Evolutionary conservation across 495 filamentous ascomycete species (phyloP).

Genomic region (Staphylotrichum tortipilum): DNA sequence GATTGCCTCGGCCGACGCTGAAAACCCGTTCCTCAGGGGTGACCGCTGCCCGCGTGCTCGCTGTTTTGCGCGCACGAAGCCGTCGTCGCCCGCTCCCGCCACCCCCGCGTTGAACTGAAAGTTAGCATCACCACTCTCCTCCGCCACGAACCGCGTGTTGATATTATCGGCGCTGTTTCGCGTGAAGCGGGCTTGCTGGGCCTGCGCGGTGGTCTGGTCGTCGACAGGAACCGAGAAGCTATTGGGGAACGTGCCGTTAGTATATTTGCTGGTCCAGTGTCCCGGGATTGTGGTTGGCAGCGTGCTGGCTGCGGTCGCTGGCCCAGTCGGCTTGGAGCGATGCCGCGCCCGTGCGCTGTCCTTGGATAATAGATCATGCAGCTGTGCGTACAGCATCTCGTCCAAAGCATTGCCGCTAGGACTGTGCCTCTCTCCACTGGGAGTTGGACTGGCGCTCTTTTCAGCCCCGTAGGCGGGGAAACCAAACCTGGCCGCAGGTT

Average conservation of each 20-base stretch:
- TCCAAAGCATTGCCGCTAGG: constrained; percentile 19
- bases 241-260: constrained; percentile 27
- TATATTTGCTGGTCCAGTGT: constrained; percentile 8
- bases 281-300: constrained; percentile 7
- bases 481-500: not conserved
- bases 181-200: constrained; percentile 29
- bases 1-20: constrained; percentile 10
- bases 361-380: constrained; percentile 24
- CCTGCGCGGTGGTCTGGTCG: constrained; percentile 17
- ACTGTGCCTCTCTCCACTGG: constrained; percentile 19
- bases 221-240: constrained; percentile 46
- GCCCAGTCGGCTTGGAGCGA: not conserved
- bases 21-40: constrained; percentile 15
- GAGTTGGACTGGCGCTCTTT: constrained; percentile 6
- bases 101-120: constrained; percentile 41
- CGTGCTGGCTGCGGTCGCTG: not conserved
- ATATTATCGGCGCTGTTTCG: constrained; percentile 65
- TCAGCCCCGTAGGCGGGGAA: constrained; percentile 4
- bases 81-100: constrained; percentile 17
- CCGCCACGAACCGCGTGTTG: constrained; percentile 52
- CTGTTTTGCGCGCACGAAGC: constrained; percentile 23
- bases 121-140: constrained; percentile 22
- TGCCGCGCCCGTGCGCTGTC: not conserved
- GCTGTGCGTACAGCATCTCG: constrained; percentile 14
- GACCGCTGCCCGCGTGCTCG: constrained; percentile 32